A percentile compares a stretch with the other conserved stretches of the same genome.
These are phyloP conservation scores for Mortierella sp. DNA, from an alignment of 371 early-diverging fungal species.

Conservation along the genomic window DNA sequence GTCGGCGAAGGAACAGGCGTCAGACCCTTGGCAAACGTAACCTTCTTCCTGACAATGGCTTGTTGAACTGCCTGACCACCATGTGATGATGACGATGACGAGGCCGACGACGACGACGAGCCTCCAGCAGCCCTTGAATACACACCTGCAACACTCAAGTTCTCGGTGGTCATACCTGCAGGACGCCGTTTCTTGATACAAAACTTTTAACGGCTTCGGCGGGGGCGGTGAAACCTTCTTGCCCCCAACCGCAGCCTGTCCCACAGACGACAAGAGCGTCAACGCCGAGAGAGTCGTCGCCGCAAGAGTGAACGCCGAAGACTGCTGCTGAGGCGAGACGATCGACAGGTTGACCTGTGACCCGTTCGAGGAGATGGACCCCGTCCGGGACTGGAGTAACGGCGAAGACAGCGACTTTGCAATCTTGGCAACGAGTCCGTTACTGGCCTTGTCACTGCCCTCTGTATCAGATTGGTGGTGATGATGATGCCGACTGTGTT, in stretches of 20 bases:
- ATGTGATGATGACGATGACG: no score
- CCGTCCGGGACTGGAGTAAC: conserved; percentile 14
- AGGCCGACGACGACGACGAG: no score
- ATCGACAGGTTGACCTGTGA: conserved; percentile 8
- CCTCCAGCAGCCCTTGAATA: no score
- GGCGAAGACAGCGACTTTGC: conserved; percentile 44
- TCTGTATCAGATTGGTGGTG: background rate
- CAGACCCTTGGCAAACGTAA: conserved; percentile 42
- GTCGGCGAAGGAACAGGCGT: conserved; percentile 42
- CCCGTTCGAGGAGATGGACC: conserved; percentile 19
- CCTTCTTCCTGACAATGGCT: conserved; percentile 26
- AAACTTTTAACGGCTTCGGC: background rate
- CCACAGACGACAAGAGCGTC: conserved; percentile 33
- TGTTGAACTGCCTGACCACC: no score
- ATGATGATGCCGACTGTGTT: background rate
- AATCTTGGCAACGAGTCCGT: conserved; percentile 39
- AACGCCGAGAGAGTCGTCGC: conserved; percentile 37
- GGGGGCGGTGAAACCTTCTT: background rate
- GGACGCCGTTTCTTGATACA: background rate
- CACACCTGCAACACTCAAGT: background rate
- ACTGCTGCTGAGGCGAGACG: conserved; percentile 28
- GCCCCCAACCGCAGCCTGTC: conserved; percentile 21
- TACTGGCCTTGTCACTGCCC: background rate
- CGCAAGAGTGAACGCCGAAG: conserved; percentile 36
- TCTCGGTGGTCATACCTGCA: background rate